phyloP scores from a whole-genome alignment of 495 filamentous ascomycete genomes.

The Aspergillus coremiiformis region DNA sequence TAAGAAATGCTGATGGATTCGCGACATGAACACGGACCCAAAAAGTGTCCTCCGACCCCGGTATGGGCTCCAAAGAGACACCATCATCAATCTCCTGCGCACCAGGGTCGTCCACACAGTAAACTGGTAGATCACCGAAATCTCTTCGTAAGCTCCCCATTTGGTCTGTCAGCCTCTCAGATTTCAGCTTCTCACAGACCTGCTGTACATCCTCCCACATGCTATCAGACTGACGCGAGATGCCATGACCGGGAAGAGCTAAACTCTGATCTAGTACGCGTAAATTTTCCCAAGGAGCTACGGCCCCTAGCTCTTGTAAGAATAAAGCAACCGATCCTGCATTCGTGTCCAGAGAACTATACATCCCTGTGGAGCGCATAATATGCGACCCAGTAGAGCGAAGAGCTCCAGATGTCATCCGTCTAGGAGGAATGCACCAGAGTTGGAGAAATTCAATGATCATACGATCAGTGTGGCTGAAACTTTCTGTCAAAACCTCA shows the following conservation, averaged over 20 bases:
- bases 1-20: constrained; percentile 84
- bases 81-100: constrained; percentile 87
- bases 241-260: constrained; percentile 49
- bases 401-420: constrained; percentile 49
- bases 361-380: constrained; percentile 63
- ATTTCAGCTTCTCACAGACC: constrained; percentile 20
- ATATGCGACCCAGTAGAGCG: constrained; percentile 61
- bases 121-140: constrained; percentile 64
- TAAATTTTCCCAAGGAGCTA: constrained; percentile 73
- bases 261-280: constrained; percentile 55
- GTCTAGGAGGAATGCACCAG: constrained; percentile 36
- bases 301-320: constrained; percentile 77
- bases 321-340: constrained; percentile 56
- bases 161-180: constrained; percentile 27
- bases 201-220: constrained; percentile 25
- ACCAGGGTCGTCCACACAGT: constrained; percentile 68
- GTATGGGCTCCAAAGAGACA: constrained; percentile 65
- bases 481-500: constrained; percentile 28
- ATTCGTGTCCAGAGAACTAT: constrained; percentile 52
- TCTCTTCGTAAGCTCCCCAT: constrained; percentile 60
- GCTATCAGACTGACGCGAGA: constrained; percentile 28
- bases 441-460: constrained; percentile 67
- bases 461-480: constrained; percentile 39
- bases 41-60: constrained; percentile 45
- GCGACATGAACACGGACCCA: constrained; percentile 91